Base-by-base conservation (phyloP, 768 basidiomycete genomes). In the Pisolithus orientalis region DNA sequence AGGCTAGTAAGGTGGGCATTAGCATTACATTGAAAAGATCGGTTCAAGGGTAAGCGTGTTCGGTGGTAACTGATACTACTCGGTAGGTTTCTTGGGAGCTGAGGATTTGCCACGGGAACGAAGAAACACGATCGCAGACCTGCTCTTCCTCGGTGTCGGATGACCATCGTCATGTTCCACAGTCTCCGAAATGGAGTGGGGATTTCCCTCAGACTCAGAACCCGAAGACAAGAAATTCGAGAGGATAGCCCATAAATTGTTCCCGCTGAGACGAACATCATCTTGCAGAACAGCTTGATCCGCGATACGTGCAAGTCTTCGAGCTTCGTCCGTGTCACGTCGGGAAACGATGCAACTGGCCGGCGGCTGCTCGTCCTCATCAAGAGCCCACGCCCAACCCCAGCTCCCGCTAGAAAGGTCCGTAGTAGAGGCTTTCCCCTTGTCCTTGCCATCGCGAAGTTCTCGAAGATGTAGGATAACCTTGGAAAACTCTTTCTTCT, bases 281-380 rank as follows among this genome's bases (percentile, higher is more conserved):
- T 79, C 79, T 60, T 81, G 81, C 16, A 83, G 58, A 40, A 83
- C 71, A 14, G 79, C 74, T 64, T 80, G 75, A 62, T 91, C 90
- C 5, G 90, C 90, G 34, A 90, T 76, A 47, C 76, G 79, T 25
- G 87, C 88, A 39, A 93, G 71, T 60, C 78, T 72, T 25, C 83
- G 73, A 9, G 90, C 90, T 70, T 93, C 90, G 38, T 75, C 73
- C 5, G 91, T 94, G 61, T 98, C 94, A 49, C 93, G 71, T 52
- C 94, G 74, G n/a, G 89, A 84, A 31, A 90, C 89, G 58, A 97
- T 91, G 49, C 92, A 94, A 60, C 87, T 90, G 3, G 94, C 89
- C 4, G 95, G 95, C 3, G 95, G 95, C 17, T 76, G 74, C 69
- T 96, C 94, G 47, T 80, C 72, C 14, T 75, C 81, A 55, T 90